Base-by-base conservation (phyloP, 1,139 yeast genomes). In the Saccharomyces hybrid region DNA sequence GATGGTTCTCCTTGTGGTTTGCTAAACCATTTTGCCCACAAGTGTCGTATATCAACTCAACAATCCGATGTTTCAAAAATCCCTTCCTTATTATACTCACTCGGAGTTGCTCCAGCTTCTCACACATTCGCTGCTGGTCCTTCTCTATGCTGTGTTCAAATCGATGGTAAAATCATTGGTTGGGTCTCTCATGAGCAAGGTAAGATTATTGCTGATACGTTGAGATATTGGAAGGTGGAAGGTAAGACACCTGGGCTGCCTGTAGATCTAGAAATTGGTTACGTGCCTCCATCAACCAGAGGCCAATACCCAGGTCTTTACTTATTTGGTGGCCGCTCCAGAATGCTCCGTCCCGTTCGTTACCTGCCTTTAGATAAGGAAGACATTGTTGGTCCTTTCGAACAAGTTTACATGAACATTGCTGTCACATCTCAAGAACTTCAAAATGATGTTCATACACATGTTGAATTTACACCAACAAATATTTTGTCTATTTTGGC, bases 1-100 rank as follows among this genome's bases (percentile, higher is more conserved):
- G 99, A 93, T 86, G 99, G 99, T 66, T 88, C 98, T 52, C 99
- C 99, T 24, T 93, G 99, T 85, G 99, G 99, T 75, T 78, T 93
- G 71, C 78, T 93, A 66, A 95, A 95, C 74, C 99, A 93, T 77
- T 85, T 93, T 76, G 86, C 99, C 9, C 97, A 93, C 74, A 89
- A 88, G 72, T 93, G 99, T 79, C 79, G 80, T 65, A 86, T 93
- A 59, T 83, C 96, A 4, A 91, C 98, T 8, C 73, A 75, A 50
- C 85, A 83, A 48, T 75, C 85, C 2, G 95, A 90, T 68, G 93
- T 86, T n/a, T 78, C 86, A 7, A 73, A 74, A 47, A 82, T 93
- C 49, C 88, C 96, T 19, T 72, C 73, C 6, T 79, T 84, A 0
- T 77, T 93, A 60, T 80, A 83, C 54, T 77, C 81, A 48, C 77